A percentile compares a stretch with the other conserved stretches of the same genome.
These are phyloP conservation scores for Pleurotus tuber-regium DNA, from an alignment of 768 basidiomycete genomes.

Conservation along the genomic window DNA sequence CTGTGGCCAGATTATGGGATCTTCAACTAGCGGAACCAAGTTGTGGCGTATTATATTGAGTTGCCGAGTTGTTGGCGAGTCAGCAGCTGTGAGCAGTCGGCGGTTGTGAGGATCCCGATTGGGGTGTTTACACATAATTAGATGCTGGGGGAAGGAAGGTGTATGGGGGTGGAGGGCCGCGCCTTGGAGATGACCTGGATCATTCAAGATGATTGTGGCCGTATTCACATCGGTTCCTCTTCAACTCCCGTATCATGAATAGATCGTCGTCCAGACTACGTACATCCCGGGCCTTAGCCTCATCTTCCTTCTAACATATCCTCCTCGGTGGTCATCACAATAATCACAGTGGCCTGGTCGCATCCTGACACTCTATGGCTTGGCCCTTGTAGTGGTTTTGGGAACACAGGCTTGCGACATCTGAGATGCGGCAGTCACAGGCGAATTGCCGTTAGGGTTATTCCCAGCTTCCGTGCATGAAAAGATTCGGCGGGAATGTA, in stretches of 20 bases:
- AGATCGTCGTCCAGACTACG: slow-evolving; percentile 52
- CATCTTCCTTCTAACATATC: slow-evolving; percentile 26
- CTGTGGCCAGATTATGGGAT: too few species aligned
- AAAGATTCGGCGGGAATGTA: slow-evolving; percentile 57
- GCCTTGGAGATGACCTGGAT: not conserved
- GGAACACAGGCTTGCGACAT: slow-evolving; percentile 8
- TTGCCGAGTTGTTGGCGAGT: slow-evolving; percentile 39
- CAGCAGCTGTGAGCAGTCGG: too few species aligned
- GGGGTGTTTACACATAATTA: too few species aligned
- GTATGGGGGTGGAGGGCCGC: too few species aligned
- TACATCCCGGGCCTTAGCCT: slow-evolving; percentile 36
- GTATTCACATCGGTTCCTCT: slow-evolving; percentile 19
- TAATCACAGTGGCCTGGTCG: slow-evolving; percentile 27
- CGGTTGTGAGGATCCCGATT: slow-evolving; percentile 37
- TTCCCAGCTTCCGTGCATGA: slow-evolving; percentile 73
- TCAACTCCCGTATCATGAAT: slow-evolving; percentile 42
- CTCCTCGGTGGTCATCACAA: slow-evolving; percentile 32
- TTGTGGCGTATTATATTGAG: slow-evolving; percentile 47
- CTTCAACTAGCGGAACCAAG: too few species aligned
- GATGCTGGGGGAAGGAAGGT: too few species aligned
- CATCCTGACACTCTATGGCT: slow-evolving; percentile 32
- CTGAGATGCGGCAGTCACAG: slow-evolving; percentile 31
- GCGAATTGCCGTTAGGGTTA: slow-evolving; percentile 51
- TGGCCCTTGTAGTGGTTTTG: slow-evolving; percentile 14
- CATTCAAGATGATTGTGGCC: slow-evolving; percentile 21